Conservation (phyloP, 164 flowering plant species). For the Pachysandra terminalis region DNA sequence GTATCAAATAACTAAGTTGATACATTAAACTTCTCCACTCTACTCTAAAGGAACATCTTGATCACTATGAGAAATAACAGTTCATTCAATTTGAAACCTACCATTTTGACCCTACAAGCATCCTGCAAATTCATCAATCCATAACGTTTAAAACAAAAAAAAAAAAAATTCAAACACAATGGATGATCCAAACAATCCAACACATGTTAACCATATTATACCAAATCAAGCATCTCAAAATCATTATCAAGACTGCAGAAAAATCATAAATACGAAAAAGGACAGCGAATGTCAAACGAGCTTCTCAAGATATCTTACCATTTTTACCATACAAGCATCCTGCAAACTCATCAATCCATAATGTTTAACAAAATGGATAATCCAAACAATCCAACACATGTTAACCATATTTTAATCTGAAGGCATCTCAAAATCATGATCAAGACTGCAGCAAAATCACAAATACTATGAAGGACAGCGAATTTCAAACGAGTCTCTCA, state of each 20-base stretch:
- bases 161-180: neutral
- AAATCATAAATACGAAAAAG: neutral
- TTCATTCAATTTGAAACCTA: neutral
- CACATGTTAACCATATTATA: neutral
- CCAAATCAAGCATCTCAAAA: neutral
- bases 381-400: neutral
- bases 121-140: neutral
- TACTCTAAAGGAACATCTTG: neutral
- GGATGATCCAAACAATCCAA: neutral
- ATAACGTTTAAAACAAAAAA: neutral
- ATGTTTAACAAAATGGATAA: neutral
- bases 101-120: neutral
- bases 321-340: neutral
- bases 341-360: neutral
- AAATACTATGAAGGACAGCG: no score
- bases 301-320: neutral
- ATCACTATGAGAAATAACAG: neutral
- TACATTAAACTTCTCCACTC: neutral
- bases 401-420: neutral
- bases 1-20: neutral
- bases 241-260: no score
- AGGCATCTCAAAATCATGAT: neutral
- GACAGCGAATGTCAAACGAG: neutral
- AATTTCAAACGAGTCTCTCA: neutral
- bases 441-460: neutral